Evolutionary conservation across 768 basidiomycete species (phyloP).

Genomic region (Candolleomyces eurysporus): DNA sequence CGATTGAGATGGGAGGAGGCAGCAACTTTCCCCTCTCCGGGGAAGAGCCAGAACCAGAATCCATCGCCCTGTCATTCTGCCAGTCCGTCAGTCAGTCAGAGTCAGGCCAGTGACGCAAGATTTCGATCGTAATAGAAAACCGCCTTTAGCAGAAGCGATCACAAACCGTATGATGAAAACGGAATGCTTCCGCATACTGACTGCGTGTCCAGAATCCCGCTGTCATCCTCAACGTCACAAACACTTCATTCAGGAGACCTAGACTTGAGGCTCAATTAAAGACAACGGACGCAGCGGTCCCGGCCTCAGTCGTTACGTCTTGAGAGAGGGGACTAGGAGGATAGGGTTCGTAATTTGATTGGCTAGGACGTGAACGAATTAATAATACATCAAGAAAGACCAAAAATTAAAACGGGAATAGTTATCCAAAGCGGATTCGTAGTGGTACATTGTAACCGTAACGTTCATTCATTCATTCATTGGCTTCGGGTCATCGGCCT

Average conservation of each 20-base stretch:
- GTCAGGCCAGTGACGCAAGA: background rate
- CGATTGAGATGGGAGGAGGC: background rate
- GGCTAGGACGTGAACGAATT: background rate
- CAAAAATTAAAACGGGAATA: background rate
- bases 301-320: background rate
- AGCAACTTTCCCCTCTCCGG: background rate
- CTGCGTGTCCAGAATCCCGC: slow-evolving; percentile 1
- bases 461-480: background rate
- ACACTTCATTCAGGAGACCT: too few relatives aligned
- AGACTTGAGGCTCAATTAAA: too few relatives aligned
- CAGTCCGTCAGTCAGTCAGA: background rate
- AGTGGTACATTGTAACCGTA: background rate
- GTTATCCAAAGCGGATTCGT: background rate
- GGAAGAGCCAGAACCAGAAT: background rate
- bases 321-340: background rate
- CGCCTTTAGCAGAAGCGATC: slow-evolving; percentile 7
- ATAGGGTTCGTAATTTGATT: background rate
- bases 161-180: background rate
- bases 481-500: background rate
- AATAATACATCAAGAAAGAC: slow-evolving; percentile 3
- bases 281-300: background rate
- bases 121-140: background rate
- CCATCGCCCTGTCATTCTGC: background rate
- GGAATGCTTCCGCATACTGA: background rate
- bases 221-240: slow-evolving; percentile 3